phyloP scores from a whole-genome alignment of 805 yeast species.

The Candida lessepsii region DNA sequence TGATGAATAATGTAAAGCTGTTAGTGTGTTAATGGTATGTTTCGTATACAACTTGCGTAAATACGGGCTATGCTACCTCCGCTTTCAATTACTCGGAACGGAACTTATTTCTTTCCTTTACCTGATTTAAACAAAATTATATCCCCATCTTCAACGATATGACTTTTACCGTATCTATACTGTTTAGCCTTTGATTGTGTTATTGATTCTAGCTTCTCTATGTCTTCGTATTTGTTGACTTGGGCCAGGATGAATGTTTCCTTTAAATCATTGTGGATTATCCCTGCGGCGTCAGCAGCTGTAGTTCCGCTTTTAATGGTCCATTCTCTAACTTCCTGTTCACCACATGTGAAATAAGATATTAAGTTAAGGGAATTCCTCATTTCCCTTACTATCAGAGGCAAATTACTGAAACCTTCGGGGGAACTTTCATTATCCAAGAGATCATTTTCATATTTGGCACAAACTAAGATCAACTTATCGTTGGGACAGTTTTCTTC shows the following conservation, averaged over 20 bases:
- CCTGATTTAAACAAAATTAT: slow-evolving; percentile 71
- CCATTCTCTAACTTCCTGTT: slow-evolving; percentile 86
- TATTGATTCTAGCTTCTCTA: slow-evolving; percentile 35
- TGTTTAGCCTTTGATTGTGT: slow-evolving; percentile 52
- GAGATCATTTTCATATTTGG: slow-evolving; percentile 46
- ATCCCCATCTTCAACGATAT: slow-evolving; percentile 82
- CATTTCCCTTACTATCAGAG: slow-evolving; percentile 64
- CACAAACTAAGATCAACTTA: slow-evolving; percentile 39
- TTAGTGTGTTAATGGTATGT: too few relatives aligned
- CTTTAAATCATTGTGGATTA: slow-evolving; percentile 82
- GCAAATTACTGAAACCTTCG: slow-evolving; percentile 48
- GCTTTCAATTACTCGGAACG: neutral
- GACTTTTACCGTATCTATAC: slow-evolving; percentile 71
- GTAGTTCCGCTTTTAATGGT: slow-evolving; percentile 69
- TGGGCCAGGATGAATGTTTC: slow-evolving; percentile 79
- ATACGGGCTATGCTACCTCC: slow-evolving; percentile 6
- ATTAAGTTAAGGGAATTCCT: slow-evolving; percentile 67
- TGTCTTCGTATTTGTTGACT: slow-evolving; percentile 66
- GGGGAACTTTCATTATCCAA: slow-evolving; percentile 16
- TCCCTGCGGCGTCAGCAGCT: slow-evolving; percentile 90
- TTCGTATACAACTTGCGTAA: too few relatives aligned
- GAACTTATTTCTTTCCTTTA: slow-evolving; percentile 48
- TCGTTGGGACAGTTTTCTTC: slow-evolving; percentile 61
- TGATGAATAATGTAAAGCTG: too few relatives aligned
- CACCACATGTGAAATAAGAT: slow-evolving; percentile 86